phyloP scores from a whole-genome alignment of 345 rosid genomes.

The Aegle marmelos region DNA sequence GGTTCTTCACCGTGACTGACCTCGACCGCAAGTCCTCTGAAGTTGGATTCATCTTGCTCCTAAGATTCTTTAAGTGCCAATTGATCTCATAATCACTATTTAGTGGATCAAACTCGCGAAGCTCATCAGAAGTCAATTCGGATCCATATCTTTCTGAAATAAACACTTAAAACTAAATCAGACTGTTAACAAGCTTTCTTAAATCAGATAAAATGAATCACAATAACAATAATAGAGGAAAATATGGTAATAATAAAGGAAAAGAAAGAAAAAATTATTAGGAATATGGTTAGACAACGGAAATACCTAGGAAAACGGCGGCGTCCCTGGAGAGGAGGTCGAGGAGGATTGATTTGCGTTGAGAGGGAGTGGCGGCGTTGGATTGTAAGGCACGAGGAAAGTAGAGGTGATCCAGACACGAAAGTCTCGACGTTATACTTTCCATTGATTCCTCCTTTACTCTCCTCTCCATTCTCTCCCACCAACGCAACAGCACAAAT shows the following conservation, averaged over 20 bases:
- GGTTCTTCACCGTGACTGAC: constrained; percentile 71
- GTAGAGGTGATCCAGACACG: constrained; percentile 66
- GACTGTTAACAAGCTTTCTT: not conserved
- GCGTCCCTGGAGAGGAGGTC: constrained; percentile 86
- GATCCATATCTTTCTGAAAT: constrained; percentile 76
- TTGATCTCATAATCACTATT: constrained; percentile 68
- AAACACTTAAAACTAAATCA: not conserved
- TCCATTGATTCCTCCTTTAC: constrained; percentile 45
- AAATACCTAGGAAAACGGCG: constrained; percentile 77
- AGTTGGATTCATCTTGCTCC: constrained; percentile 66
- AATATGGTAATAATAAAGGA: no score
- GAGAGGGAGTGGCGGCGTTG: constrained; percentile 46
- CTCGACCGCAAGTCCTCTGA: constrained; percentile 58
- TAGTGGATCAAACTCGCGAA: constrained; percentile 60
- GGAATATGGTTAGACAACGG: not conserved
- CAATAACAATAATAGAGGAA: no score
- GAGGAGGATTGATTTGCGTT: constrained; percentile 74
- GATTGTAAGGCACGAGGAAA: constrained; percentile 77
- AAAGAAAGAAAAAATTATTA: not conserved
- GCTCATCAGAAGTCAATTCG: constrained; percentile 57
- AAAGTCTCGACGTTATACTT: constrained; percentile 64
- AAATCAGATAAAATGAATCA: not conserved
- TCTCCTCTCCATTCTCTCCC: constrained; percentile 16
- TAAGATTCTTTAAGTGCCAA: constrained; percentile 76
- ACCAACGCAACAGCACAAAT: not conserved